A percentile compares a stretch with the other conserved stretches of the same genome.
Conservation (phyloP, 1,139 yeast species). For the Entelexis paramagnoliae region DNA sequence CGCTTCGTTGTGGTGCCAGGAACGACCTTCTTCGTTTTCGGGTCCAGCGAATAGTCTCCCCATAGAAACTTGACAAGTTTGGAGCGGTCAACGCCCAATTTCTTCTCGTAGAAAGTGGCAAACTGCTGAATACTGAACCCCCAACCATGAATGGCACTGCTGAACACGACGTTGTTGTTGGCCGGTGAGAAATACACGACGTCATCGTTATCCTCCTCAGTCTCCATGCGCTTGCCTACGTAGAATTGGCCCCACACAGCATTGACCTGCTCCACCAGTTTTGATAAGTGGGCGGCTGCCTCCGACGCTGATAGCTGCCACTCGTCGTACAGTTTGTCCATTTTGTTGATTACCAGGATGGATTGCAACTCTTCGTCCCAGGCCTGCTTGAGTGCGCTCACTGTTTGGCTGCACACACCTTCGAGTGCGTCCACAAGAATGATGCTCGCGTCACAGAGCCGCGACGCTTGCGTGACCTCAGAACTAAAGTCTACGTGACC, state of each 20-base stretch:
- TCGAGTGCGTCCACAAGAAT: constrained; percentile 94
- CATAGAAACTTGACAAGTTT: constrained; percentile 80
- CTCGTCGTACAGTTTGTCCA: constrained; percentile 77
- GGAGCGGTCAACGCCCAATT: constrained; percentile 72
- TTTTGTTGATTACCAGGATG: constrained; percentile 79
- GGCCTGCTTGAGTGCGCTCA: constrained; percentile 86
- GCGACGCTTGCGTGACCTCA: constrained; percentile 90
- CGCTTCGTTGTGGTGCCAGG: constrained; percentile 31
- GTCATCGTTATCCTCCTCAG: constrained; percentile 54
- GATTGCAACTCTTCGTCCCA: constrained; percentile 92
- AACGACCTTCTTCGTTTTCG: constrained; percentile 71
- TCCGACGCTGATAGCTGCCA: constrained; percentile 73
- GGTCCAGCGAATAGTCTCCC: constrained; percentile 89
- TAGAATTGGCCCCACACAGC: constrained; percentile 89
- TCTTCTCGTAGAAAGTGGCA: constrained; percentile 74
- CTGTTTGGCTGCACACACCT: constrained; percentile 96
- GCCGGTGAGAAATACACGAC: constrained; percentile 86
- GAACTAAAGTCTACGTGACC: constrained; percentile 97
- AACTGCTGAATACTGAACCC: constrained; percentile 87
- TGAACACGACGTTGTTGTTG: constrained; percentile 82
- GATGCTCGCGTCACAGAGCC: constrained; percentile 94
- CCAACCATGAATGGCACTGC: constrained; percentile 96
- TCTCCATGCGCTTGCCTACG: constrained; percentile 85
- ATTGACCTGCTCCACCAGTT: constrained; percentile 83
- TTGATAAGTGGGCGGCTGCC: constrained; percentile 69